Evolutionary conservation across 768 basidiomycete genomes (phyloP).

Genomic region (Suillus bovinus): DNA sequence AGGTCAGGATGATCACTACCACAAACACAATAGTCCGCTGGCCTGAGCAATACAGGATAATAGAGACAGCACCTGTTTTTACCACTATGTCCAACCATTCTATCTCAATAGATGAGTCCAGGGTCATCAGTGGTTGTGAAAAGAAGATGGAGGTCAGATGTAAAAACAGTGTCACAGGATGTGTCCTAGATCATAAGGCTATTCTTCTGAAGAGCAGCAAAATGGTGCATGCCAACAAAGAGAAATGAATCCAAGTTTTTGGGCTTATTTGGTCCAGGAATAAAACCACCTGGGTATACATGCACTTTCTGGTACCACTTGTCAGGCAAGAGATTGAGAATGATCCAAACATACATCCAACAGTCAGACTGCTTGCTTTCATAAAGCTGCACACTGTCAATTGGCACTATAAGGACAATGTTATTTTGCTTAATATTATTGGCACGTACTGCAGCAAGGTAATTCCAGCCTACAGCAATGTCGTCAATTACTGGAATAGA

Average conservation of each 20-base stretch:
- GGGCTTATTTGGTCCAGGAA: conserved; percentile 36
- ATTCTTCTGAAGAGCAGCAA: conserved; percentile 32
- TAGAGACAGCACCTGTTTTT: too few species aligned
- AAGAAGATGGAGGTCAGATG: too few species aligned
- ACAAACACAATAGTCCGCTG: too few species aligned
- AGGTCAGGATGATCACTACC: too few species aligned
- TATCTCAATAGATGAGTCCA: too few species aligned
- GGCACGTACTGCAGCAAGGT: conserved; percentile 18
- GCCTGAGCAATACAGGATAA: too few species aligned
- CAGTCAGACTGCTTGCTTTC: conserved; percentile 41
- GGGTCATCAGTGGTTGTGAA: too few species aligned
- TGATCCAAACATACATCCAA: conserved; percentile 39
- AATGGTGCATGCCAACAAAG: conserved; percentile 34
- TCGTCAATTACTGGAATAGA: too few species aligned
- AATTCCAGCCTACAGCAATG: conserved; percentile 31
- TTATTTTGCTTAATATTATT: conserved; percentile 29
- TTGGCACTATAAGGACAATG: conserved; percentile 34
- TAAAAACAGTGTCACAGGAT: too few species aligned
- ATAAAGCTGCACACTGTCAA: conserved; percentile 47
- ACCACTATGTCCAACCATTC: too few species aligned
- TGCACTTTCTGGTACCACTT: conserved; percentile 32
- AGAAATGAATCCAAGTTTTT: conserved; percentile 35
- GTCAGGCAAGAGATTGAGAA: conserved; percentile 29
- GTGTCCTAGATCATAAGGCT: conserved; percentile 37
- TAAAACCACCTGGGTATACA: conserved; percentile 30